Base-by-base conservation (phyloP, 2,329 filamentous ascomycete genomes). In the Neophaeococcomyces mojaviensis region DNA sequence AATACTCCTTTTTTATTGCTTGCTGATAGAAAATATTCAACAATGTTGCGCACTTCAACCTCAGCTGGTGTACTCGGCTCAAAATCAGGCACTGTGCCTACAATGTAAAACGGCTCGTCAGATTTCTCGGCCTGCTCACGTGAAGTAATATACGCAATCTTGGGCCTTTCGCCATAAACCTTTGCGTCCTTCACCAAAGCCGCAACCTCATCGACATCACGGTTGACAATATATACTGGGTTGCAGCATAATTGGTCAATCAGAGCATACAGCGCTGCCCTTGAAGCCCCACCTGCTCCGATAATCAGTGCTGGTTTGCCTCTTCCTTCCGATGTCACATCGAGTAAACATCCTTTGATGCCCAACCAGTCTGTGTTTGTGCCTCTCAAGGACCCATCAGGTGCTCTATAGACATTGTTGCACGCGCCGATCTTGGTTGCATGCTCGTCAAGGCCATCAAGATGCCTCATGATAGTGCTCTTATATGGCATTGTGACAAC, bases 401-500 rank as follows among this genome's bases (percentile, higher is more conserved):
- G 24, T 7, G 57, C 55, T 44, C 44, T 36, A 32, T 50, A 50
- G n/a, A 50, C 45, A 33, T 50, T 50, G 45, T 50, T 50, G 30
- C 48, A 50, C 3, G 68, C 68, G 2, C 66, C 65, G 3, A 70
- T 62, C 9, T 56, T 61, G 0, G 49, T 43, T 1, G 60, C 61
- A 1, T 64, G 56, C 1, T 64, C 57, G 36, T 70, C 68, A 1
- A 67, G 51, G 1, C 57, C 59, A 45, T 69, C 63, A 7, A 69
- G 59, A 28, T 60, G 59, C 9, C 59, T 54, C 45, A 48, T 50
- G 22, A 50, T 48, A 8, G 39, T 30, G 44, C 58, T 63, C 50
- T 68, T 71, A 60, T 64, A 70, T 0, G 68, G 68, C 68, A 71
- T 71, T 1, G 67, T 69, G 4, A 67, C 59, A 4, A 65, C 64